Base-by-base conservation (phyloP, 192 early-diverging fungal genomes). In the Podila verticillata region DNA sequence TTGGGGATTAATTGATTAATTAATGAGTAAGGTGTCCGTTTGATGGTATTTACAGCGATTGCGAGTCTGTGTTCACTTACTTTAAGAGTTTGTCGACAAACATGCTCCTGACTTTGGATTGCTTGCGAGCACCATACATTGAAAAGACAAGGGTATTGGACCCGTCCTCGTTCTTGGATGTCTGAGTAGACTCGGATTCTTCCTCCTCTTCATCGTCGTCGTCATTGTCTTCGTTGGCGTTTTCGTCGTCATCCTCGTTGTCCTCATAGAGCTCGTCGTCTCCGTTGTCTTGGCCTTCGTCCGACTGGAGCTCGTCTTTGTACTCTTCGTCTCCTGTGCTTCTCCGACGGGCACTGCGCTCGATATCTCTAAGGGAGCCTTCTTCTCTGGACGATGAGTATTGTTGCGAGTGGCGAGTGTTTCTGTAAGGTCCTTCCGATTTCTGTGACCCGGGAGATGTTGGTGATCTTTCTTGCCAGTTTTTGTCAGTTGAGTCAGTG, bases 1-100 rank as follows among this genome's bases (percentile, higher is more conserved):
- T 36, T 17, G 6, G 24, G 32, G 15, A 44, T 44, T 17, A 44
- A 44, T 44, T 44, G 17, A 44, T 44, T 4, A 44, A 44, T 44
- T 44, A 44, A 44, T 44, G 12, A 44, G 3, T 44, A 44, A 15
- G n/a, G 39, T 44, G 39, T 44, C 39, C 39, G 17, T 44, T 39
- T 39, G 39, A 44, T 44, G 39, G n/a, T 15, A 44, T 44, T 3
- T 44, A 15, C 39, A 15, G 39, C 39, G 35, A 34, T 34, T n/a
- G n/a, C n/a, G 32, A 44, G 39, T 15, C 0, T 17, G 12, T 26
- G 9, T 7, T 24, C 51, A 26, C 68, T 63, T 80, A 80, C 75
- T 72, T 80, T 56, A 68, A 72, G 26, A 80, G 61, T 44, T 80
- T 80, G 66, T 80, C 77, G 56, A 80, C 70, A 51, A 80, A 80